These are phyloP conservation scores for Bretziella fagacearum DNA, from an alignment of 2,329 filamentous ascomycete genomes.

Conservation along the genomic window DNA sequence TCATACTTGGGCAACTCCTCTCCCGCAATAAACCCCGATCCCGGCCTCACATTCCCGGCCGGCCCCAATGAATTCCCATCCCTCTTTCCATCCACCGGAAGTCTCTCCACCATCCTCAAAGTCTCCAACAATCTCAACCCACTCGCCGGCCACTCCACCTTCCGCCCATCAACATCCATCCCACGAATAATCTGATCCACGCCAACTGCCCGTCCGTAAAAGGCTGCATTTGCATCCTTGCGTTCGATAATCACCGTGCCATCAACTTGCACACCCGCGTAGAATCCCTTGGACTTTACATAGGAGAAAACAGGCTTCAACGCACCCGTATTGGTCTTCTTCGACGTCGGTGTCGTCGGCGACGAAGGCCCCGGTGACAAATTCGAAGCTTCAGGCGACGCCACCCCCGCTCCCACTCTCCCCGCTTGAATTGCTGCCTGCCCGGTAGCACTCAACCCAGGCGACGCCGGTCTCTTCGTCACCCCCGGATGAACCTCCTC, in stretches of 20 bases:
- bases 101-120: slow-evolving; percentile 1
- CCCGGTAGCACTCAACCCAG: not conserved
- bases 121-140: slow-evolving; percentile 4
- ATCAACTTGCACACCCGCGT: slow-evolving; percentile 72
- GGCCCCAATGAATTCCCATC: too few relatives aligned
- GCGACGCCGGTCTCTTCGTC: too few relatives aligned
- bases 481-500: slow-evolving; percentile 7
- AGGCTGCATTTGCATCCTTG: slow-evolving; percentile 72
- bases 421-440: not conserved
- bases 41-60: not conserved
- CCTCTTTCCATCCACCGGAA: too few relatives aligned
- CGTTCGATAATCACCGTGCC: slow-evolving; percentile 76
- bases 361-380: not conserved
- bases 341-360: not conserved
- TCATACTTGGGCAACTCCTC: not conserved
- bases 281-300: slow-evolving; percentile 77
- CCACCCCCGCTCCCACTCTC: not conserved
- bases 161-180: slow-evolving; percentile 17
- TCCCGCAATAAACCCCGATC: not conserved
- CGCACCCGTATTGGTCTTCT: slow-evolving; percentile 15
- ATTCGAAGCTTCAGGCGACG: not conserved
- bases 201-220: slow-evolving; percentile 50
- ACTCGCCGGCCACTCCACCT: slow-evolving; percentile 7
- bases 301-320: slow-evolving; percentile 42
- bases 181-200: slow-evolving; percentile 32